Base-by-base conservation (phyloP, 371 early-diverging fungal species). In the Entomophthora muscae region DNA sequence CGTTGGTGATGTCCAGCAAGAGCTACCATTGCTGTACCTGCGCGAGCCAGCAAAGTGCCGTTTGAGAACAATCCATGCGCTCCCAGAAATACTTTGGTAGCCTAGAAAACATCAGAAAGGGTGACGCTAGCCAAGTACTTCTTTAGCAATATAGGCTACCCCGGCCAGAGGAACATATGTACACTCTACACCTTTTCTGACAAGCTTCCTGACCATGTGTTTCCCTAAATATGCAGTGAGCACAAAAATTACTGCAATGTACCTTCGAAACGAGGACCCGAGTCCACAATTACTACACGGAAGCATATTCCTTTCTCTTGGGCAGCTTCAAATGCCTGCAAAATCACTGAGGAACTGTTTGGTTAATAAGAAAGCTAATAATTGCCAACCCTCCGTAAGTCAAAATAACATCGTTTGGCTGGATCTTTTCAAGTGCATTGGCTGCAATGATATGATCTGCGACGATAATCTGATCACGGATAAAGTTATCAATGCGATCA, bases 321-420 rank as follows among this genome's bases (percentile, higher is more conserved):
- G 2, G 94, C 93, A 24, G 82, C 83, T 42, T 89, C 58, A 55
- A 96, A 74, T 29, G 93, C 70, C 7, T 74, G 74, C 65, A 84
- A 78, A 21, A 96, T 94, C 0, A 87, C 82, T 0, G 93, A 90
- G 5, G 94, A 94, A 23, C 86, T 82, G 65, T 33, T 55, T 60
- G 23, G 26, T 67, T 69, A 53, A 42, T 33, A 57, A 63, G 1
- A 32, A 22, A 27, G 28, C 26, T 26, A 68, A 59, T 26, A 61
- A 21, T 3, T 31, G 62, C 59, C 53, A 31, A 80, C 78, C 77
- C 74, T 32, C 86, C 89, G 73, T 84, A 95, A 0, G 90, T 91
- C 68, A 98, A 73, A 58, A 98, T 87, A 0, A 95, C 91, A 70
- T 96, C 96, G n/a, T 88, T 93, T 67, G 91, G 83, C 64, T 88